Conservation (phyloP, 768 basidiomycete species). For the Rossbeevera mucosa region DNA sequence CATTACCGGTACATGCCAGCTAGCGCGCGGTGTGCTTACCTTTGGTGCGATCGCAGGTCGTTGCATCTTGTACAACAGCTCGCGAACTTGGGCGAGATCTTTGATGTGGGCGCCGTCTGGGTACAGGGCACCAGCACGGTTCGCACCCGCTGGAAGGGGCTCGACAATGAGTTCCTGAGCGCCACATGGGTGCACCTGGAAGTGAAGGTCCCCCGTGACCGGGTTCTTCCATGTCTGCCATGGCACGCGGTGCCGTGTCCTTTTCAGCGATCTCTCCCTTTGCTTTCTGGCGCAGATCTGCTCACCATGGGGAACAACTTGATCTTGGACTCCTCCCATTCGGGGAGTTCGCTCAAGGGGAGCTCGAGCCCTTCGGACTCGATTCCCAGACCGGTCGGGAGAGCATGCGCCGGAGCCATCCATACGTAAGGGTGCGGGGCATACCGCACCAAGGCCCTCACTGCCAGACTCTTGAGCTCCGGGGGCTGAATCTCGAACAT, state of each 20-base stretch:
- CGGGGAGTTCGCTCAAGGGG: conserved; percentile 60
- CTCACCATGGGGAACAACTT: conserved; percentile 66
- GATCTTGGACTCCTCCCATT: conserved; percentile 75
- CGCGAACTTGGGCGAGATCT: conserved; percentile 68
- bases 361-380: conserved; percentile 74
- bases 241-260: neutral
- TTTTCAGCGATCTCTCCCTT: neutral
- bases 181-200: conserved; percentile 88
- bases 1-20: neutral
- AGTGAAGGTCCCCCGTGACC: conserved; percentile 72
- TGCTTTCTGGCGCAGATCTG: neutral
- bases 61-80: conserved; percentile 80
- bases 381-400: conserved; percentile 79
- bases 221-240: conserved; percentile 88
- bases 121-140: conserved; percentile 62
- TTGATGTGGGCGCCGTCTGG: conserved; percentile 78
- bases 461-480: conserved; percentile 74
- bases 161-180: conserved; percentile 61
- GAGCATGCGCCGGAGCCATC: conserved; percentile 76
- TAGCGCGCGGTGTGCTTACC: conserved; percentile 30
- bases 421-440: conserved; percentile 87
- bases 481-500: conserved; percentile 79
- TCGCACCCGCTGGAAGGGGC: conserved; percentile 62
- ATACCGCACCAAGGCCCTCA: conserved; percentile 70
- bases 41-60: conserved; percentile 81